Evolutionary conservation across 306 rosid species (phyloP).

Genomic region (Medicago arabica): DNA sequence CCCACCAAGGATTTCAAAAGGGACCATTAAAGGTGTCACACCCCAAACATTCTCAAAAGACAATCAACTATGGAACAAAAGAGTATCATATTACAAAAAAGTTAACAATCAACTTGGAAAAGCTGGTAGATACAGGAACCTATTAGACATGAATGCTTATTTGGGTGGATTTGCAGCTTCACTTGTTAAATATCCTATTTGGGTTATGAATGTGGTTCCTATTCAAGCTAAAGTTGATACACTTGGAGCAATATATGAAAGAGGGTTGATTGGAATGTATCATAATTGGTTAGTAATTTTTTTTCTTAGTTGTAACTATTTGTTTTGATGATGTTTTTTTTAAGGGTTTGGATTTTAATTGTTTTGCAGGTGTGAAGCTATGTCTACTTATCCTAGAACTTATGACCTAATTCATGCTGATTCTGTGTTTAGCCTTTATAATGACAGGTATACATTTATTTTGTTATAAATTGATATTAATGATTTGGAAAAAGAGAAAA

Average conservation of each 20-base stretch:
- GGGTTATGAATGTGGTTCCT: conserved; percentile 96
- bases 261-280: conserved; percentile 84
- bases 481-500: no score
- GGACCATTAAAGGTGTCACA: conserved; percentile 61
- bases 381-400: conserved; percentile 94
- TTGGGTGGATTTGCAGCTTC: conserved; percentile 90
- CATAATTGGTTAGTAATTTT: conserved; percentile 67
- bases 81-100: conserved; percentile 62
- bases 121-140: conserved; percentile 73
- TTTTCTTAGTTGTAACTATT: neutral
- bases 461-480: neutral
- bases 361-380: conserved; percentile 84
- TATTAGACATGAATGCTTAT: conserved; percentile 83
- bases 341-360: conserved; percentile 12
- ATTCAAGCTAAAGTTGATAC: conserved; percentile 61
- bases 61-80: conserved; percentile 66
- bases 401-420: conserved; percentile 87
- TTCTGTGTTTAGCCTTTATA: conserved; percentile 72
- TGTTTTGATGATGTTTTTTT: neutral
- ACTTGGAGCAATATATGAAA: conserved; percentile 74
- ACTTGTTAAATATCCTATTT: conserved; percentile 63
- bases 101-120: conserved; percentile 60
- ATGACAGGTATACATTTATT: conserved; percentile 52
- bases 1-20: conserved; percentile 74
- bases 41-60: conserved; percentile 52